phyloP scores from a whole-genome alignment of 1,139 yeast genomes.

The Martiniozyma asiatica region DNA sequence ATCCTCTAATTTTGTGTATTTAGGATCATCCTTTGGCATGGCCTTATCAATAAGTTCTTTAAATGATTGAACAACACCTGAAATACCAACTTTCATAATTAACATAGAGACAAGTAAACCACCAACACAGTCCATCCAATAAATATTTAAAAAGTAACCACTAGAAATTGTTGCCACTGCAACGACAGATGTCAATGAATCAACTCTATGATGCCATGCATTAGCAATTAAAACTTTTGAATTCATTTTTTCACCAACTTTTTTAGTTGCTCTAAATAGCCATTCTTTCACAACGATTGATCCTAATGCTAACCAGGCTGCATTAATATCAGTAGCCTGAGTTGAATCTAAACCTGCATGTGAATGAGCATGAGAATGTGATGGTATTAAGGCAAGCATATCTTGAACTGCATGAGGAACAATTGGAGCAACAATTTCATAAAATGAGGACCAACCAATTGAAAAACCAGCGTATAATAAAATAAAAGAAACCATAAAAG shows the following conservation, averaged over 20 bases:
- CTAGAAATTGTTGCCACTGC: slow-evolving; percentile 83
- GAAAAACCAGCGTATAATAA: slow-evolving; percentile 79
- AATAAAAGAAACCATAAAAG: slow-evolving; percentile 75
- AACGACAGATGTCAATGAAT: slow-evolving; percentile 81
- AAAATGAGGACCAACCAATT: slow-evolving; percentile 79
- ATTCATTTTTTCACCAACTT: slow-evolving; percentile 62
- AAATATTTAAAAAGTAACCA: slow-evolving; percentile 63
- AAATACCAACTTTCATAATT: slow-evolving; percentile 75
- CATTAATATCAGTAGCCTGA: slow-evolving; percentile 64
- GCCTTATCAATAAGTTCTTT: slow-evolving; percentile 65
- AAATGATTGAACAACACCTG: slow-evolving; percentile 57
- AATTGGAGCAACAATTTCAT: slow-evolving; percentile 57
- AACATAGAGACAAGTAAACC: slow-evolving; percentile 75
- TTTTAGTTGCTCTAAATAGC: slow-evolving; percentile 70
- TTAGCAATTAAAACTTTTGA: slow-evolving; percentile 89
- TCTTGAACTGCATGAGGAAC: slow-evolving; percentile 47
- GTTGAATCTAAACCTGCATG: slow-evolving; percentile 9
- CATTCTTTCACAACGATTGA: slow-evolving; percentile 81
- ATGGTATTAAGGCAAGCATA: slow-evolving; percentile 29
- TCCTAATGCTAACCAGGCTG: slow-evolving; percentile 92
- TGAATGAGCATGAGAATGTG: slow-evolving; percentile 42
- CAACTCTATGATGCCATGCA: slow-evolving; percentile 99
- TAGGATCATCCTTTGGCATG: slow-evolving; percentile 27
- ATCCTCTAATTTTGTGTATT: slow-evolving; percentile 29
- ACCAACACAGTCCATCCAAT: slow-evolving; percentile 86